Evolutionary conservation across 2,329 filamentous ascomycete genomes (phyloP).

Genomic region (Alternaria arborescens): DNA sequence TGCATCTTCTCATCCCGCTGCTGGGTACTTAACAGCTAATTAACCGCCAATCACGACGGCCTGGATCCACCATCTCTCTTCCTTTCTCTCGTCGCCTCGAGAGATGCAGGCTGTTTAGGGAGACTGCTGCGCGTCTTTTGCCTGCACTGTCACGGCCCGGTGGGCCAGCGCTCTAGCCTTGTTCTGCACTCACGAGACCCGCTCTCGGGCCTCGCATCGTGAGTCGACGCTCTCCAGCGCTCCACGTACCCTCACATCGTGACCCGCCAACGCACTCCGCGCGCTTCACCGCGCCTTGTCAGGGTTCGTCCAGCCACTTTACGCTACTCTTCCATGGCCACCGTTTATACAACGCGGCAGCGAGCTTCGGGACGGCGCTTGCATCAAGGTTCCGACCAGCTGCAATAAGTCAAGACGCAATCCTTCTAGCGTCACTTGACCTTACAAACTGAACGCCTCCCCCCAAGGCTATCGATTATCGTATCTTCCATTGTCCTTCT

Average conservation of each 20-base stretch:
- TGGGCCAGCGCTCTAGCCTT: conserved; percentile 37
- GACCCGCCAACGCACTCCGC: conserved; percentile 29
- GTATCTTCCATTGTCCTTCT: conserved; percentile 19
- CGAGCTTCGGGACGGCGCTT: conserved; percentile 34
- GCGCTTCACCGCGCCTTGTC: conserved; percentile 22
- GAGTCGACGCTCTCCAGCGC: conserved; percentile 28
- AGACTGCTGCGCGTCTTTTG: conserved; percentile 18
- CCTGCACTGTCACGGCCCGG: conserved; percentile 37
- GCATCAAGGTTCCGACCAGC: conserved; percentile 30
- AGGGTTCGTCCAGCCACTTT: conserved; percentile 24
- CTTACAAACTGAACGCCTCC: conserved; percentile 26
- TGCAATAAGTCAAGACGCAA: conserved; percentile 32
- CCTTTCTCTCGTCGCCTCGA: conserved; percentile 12
- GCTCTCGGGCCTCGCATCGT: conserved; percentile 32
- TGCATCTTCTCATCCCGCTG: conserved; percentile 28
- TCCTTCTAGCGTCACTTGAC: conserved; percentile 42
- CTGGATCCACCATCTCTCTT: conserved; percentile 4
- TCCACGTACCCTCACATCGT: conserved; percentile 33
- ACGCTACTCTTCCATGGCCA: conserved; percentile 30
- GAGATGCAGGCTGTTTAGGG: conserved; percentile 15
- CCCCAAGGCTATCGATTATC: conserved; percentile 16
- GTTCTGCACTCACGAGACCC: conserved; percentile 46
- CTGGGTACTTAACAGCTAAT: conserved; percentile 25
- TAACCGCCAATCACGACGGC: conserved; percentile 34
- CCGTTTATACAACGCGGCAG: conserved; percentile 28